phyloP scores from a whole-genome alignment of 2,329 filamentous ascomycete genomes.

The Epicoccum sorghinum region DNA sequence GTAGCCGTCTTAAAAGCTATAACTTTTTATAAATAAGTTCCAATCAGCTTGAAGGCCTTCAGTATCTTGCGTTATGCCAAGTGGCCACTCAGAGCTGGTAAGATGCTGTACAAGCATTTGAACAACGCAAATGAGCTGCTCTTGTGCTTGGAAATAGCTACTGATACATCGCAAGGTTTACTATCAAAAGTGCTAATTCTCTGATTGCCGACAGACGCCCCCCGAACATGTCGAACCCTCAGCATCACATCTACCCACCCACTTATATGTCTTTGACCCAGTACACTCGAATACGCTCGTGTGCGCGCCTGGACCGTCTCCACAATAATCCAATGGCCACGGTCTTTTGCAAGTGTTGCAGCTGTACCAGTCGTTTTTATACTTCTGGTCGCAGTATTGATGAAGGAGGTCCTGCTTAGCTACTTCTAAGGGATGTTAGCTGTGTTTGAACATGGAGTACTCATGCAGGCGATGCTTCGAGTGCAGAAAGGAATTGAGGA shows the following conservation, averaged over 20 bases:
- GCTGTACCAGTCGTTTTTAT: constrained; percentile 19
- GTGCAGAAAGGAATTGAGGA: too few species aligned
- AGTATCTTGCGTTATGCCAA: too few species aligned
- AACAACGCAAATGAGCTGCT: background rate
- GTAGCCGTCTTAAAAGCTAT: too few species aligned
- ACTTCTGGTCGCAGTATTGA: constrained; percentile 26
- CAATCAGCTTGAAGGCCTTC: too few species aligned
- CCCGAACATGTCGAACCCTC: constrained; percentile 1
- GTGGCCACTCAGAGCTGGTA: too few species aligned
- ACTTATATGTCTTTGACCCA: constrained; percentile 12
- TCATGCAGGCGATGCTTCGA: background rate
- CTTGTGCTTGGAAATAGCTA: background rate
- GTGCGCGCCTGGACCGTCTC: constrained; percentile 19
- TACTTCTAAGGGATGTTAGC: constrained; percentile 6
- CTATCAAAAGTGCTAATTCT: too few species aligned
- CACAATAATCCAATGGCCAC: constrained; percentile 18
- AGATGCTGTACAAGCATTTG: background rate
- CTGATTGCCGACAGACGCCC: constrained; percentile 1
- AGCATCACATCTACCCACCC: constrained; percentile 10
- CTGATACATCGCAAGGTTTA: too few species aligned
- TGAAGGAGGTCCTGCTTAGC: constrained; percentile 23
- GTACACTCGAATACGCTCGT: constrained; percentile 25
- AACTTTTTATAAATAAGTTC: too few species aligned
- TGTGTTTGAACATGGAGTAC: too few species aligned
- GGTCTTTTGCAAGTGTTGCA: constrained; percentile 26